Evolutionary conservation across 2,329 filamentous ascomycete genomes (phyloP).

Genomic region (Botrytis deweyae): DNA sequence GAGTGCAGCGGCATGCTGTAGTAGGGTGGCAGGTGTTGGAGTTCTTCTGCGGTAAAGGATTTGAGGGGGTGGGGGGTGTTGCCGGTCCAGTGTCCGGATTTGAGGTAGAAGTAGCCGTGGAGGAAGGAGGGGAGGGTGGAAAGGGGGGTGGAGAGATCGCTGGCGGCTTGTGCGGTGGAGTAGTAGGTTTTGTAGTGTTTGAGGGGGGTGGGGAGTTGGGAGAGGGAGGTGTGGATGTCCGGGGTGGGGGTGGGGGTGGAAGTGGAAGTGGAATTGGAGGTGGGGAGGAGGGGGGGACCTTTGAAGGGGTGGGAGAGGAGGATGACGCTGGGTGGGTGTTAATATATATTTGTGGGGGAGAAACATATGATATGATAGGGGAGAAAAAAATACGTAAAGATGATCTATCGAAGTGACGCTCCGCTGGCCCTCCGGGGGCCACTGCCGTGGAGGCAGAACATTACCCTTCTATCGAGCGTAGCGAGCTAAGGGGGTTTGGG

Average conservation of each 20-base stretch:
- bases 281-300: constrained; percentile 35
- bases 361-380: neutral
- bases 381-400: neutral
- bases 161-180: constrained; percentile 48
- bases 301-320: constrained; percentile 67
- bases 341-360: neutral
- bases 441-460: neutral
- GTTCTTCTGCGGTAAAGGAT: constrained; percentile 55
- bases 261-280: constrained; percentile 11
- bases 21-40: constrained; percentile 63
- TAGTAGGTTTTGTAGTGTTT: constrained; percentile 73
- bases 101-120: constrained; percentile 67
- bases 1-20: constrained; percentile 62
- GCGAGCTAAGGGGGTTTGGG: neutral
- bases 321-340: constrained; percentile 44
- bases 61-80: constrained; percentile 55
- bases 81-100: constrained; percentile 59
- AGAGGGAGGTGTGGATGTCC: constrained; percentile 48
- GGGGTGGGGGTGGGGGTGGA: constrained; percentile 21
- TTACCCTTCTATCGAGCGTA: neutral
- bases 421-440: neutral
- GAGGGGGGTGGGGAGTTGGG: constrained; percentile 52
- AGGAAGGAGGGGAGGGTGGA: constrained; percentile 46
- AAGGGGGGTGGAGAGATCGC: constrained; percentile 46
- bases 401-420: neutral